Evolutionary conservation across 164 flowering plant genomes (phyloP).

Genomic region (Sextonia rubra): DNA sequence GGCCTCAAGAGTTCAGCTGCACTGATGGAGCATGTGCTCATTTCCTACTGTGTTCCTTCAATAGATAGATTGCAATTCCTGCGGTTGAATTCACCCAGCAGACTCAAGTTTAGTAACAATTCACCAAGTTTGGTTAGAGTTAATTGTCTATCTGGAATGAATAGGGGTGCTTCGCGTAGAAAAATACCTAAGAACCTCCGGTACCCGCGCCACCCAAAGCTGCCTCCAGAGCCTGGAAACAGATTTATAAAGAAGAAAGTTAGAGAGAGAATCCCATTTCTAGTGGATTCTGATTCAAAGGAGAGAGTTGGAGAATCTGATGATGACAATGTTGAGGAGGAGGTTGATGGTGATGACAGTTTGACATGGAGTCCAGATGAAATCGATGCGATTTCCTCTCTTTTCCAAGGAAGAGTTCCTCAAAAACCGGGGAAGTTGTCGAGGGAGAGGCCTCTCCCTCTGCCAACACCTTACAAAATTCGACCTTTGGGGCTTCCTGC

Average conservation of each 20-base stretch:
- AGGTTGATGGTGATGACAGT: constrained; percentile 6
- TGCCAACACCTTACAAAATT: constrained; percentile 69
- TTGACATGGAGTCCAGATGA: constrained; percentile 65
- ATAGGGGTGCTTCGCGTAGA: constrained; percentile 10
- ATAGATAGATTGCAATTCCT: neutral
- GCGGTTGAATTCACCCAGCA: neutral
- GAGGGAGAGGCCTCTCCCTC: constrained; percentile 75
- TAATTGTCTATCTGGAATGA: constrained; percentile 1
- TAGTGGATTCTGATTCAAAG: neutral
- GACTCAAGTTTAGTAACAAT: neutral
- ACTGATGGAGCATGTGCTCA: neutral
- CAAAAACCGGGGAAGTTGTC: constrained; percentile 71
- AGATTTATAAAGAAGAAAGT: constrained; percentile 29
- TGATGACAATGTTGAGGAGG: neutral
- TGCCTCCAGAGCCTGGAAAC: constrained; percentile 35
- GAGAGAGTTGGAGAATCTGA: neutral
- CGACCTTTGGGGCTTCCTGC: constrained; percentile 73
- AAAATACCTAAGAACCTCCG: constrained; percentile 47
- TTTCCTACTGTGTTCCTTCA: neutral
- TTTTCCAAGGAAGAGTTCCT: constrained; percentile 76
- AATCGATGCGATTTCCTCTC: constrained; percentile 76
- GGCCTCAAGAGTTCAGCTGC: neutral
- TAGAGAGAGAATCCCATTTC: constrained; percentile 1
- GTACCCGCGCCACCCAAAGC: constrained; percentile 41
- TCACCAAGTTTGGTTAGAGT: neutral